Percentiles rank a stretch among this genome's conserved stretches.
phyloP scores from a whole-genome alignment of 1,284 basidiomycete species.

The Ganoderma leucocontextum region DNA sequence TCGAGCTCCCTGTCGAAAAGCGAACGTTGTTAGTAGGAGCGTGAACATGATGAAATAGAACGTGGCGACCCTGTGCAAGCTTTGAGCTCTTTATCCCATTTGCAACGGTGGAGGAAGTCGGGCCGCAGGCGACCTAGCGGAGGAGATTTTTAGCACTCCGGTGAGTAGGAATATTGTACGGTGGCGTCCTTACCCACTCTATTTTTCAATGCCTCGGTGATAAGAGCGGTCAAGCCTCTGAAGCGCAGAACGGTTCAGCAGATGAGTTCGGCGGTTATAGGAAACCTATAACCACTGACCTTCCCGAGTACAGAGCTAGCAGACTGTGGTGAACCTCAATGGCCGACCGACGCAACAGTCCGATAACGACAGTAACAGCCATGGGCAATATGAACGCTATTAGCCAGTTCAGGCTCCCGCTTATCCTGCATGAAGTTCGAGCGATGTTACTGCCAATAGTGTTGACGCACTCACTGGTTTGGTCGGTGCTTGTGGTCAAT shows the following conservation, averaged over 20 bases:
- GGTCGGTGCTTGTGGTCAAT: slow-evolving; percentile 60
- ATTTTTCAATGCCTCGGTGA: slow-evolving; percentile 67
- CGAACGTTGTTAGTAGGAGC: neutral
- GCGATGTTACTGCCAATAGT: neutral
- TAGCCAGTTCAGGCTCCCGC: slow-evolving; percentile 54
- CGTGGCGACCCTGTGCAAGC: slow-evolving; percentile 62
- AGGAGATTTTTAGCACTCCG: neutral
- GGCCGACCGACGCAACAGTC: slow-evolving; percentile 52
- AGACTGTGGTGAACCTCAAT: slow-evolving; percentile 64
- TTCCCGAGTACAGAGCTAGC: slow-evolving; percentile 56
- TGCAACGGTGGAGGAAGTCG: slow-evolving; percentile 73
- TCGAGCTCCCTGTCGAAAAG: slow-evolving; percentile 46
- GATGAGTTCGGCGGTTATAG: neutral
- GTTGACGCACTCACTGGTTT: slow-evolving; percentile 50
- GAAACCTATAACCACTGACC: slow-evolving; percentile 45
- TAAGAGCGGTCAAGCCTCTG: slow-evolving; percentile 56
- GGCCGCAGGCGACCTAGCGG: slow-evolving; percentile 67
- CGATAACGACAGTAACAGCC: slow-evolving; percentile 45
- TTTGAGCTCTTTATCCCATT: slow-evolving; percentile 58
- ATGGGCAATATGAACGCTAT: slow-evolving; percentile 58
- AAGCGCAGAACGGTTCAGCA: neutral
- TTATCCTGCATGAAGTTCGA: slow-evolving; percentile 49
- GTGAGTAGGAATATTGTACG: neutral
- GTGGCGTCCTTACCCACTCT: slow-evolving; percentile 54
- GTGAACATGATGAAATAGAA: neutral